Conservation (phyloP, 352 stramenopile species). For the Bremia lactucae region DNA sequence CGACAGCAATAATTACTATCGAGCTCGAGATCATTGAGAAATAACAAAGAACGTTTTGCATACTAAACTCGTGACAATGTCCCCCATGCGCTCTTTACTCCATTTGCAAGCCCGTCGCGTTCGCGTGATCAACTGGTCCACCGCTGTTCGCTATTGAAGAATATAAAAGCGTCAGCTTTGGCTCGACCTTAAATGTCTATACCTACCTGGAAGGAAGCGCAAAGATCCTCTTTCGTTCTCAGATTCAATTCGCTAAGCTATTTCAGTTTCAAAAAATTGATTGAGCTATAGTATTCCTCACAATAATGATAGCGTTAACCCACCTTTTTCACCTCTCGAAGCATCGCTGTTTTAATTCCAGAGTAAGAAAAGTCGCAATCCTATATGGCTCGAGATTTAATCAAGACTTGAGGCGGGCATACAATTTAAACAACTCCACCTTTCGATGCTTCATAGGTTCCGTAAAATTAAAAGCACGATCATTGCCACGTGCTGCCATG, state of each 20-base stretch:
- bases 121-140: slow-evolving; percentile 56
- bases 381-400: slow-evolving; percentile 19
- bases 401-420: background rate
- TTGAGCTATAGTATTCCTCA: background rate
- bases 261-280: slow-evolving; percentile 11
- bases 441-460: slow-evolving; percentile 86
- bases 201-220: slow-evolving; percentile 87
- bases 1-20: background rate
- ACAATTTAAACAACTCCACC: slow-evolving; percentile 12
- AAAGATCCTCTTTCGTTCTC: slow-evolving; percentile 80
- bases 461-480: slow-evolving; percentile 81
- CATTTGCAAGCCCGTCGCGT: slow-evolving; percentile 84
- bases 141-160: slow-evolving; percentile 39
- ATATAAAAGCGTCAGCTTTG: no score
- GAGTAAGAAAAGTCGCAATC: slow-evolving; percentile 98
- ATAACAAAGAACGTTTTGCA: slow-evolving; percentile 4
- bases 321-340: slow-evolving; percentile 61
- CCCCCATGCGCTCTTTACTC: slow-evolving; percentile 41
- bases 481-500: slow-evolving; percentile 85
- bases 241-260: slow-evolving; percentile 40
- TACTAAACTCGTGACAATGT: slow-evolving; percentile 67
- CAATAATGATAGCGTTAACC: background rate
- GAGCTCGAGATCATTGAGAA: background rate
- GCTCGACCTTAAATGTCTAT: background rate
- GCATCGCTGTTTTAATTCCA: slow-evolving; percentile 95